Evolutionary conservation across 305 asterid species (phyloP), one percentile per base, ranked within the genome.

Genomic region (Rubia peregrina): DNA sequence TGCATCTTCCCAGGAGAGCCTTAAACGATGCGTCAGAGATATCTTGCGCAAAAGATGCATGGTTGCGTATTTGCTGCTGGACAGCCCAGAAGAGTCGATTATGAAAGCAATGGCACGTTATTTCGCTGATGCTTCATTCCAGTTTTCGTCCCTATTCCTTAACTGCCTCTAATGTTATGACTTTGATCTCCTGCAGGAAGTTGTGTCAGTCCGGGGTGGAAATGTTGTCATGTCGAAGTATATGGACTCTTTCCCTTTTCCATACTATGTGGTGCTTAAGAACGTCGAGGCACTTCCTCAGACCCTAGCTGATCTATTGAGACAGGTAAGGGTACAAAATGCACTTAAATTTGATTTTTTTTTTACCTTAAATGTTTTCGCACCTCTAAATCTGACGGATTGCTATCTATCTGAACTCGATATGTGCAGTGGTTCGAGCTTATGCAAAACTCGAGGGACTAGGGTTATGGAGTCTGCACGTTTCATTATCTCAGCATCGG

Each of bases 221-320:
- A 86, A 80, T 0, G 49, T 77, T 3, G 83, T 84, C 73, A 41
- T 77, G 11, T 60, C 87, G 1, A 89, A 82, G 77, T 91, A 89
- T 71, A 77, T 94, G 6, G 95, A 91, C 75, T 78, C 96, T 0
- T 94, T 94, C 80, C 99, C 99, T 5, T 94, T 94, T 82, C 97
- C 97, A 2, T 91, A 73, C 80, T 91, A 91, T 43, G 89, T 86
- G 49, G 95, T 94, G 61, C 84, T 94, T 69, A 89, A 84, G 86
- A 86, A 91, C 82, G 87, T 88, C 16, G 96, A 88, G 70, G 92
- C 95, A 26, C 99, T 94, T 79, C 99, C 99, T 14, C 76, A 90
- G 71, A 87, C 96, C 7, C 91, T 94, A 1, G 96, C 96, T 5
- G 99, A 91, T 76, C 90, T 94, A 48, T 69, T 94, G 77, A 88